Conservation (phyloP, 1,284 basidiomycete genomes). For the Phellopilus nigrolimitatus region DNA sequence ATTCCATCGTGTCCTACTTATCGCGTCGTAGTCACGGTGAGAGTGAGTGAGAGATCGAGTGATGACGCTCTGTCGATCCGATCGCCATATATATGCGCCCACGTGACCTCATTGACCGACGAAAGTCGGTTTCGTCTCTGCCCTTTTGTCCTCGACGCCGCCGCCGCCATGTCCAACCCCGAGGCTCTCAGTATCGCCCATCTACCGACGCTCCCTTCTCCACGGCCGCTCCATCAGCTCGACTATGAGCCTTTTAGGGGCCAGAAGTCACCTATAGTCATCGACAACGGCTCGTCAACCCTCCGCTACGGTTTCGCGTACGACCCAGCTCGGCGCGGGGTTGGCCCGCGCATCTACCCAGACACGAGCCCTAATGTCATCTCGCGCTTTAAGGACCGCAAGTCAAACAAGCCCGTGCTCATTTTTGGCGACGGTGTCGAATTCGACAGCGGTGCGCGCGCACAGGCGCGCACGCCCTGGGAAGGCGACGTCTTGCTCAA, state of each 20-base stretch:
- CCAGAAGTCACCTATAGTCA: conserved; percentile 51
- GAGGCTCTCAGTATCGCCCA: conserved; percentile 26
- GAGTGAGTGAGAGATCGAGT: too few relatives aligned
- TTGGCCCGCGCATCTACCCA: conserved; percentile 36
- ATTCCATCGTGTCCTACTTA: conserved; percentile 3
- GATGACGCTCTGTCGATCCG: too few relatives aligned
- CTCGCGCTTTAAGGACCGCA: conserved; percentile 85
- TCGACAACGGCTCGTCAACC: conserved; percentile 89
- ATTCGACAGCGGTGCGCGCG: conserved; percentile 74
- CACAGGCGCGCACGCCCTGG: conserved; percentile 77
- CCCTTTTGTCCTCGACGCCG: not conserved
- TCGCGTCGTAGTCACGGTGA: too few relatives aligned
- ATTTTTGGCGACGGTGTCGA: conserved; percentile 85
- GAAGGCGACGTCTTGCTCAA: conserved; percentile 89
- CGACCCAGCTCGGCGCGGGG: conserved; percentile 21
- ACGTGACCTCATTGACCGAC: too few relatives aligned
- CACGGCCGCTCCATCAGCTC: conserved; percentile 14
- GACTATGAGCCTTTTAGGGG: conserved; percentile 15
- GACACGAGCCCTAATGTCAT: conserved; percentile 66
- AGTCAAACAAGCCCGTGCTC: conserved; percentile 71
- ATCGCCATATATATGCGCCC: too few relatives aligned
- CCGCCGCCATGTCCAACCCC: not conserved
- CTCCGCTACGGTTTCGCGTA: conserved; percentile 84
- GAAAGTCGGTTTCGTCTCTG: too few relatives aligned
- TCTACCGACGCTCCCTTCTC: conserved; percentile 26